Percentiles rank a stretch among this genome's conserved stretches.
These are phyloP conservation scores for Brassica balearica DNA, from an alignment of 441 rosid genomes.

Conservation along the genomic window DNA sequence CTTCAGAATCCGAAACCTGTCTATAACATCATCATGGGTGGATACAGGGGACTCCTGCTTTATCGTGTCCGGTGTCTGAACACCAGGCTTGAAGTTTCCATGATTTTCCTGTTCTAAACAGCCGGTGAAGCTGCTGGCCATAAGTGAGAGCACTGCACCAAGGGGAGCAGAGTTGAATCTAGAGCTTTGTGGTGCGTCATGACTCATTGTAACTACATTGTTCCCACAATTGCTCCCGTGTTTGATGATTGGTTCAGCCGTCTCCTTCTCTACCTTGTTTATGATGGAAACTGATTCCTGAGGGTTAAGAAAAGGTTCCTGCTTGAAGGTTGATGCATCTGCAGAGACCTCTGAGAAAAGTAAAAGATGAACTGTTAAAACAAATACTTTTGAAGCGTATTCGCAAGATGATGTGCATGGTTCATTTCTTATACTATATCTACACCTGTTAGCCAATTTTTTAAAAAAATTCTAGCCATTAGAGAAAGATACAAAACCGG, in stretches of 20 bases:
- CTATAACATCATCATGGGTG: slow-evolving; percentile 54
- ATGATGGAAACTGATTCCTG: slow-evolving; percentile 28
- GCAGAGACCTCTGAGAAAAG: slow-evolving; percentile 46
- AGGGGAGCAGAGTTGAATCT: slow-evolving; percentile 36
- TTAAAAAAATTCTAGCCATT: no score
- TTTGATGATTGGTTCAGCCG: slow-evolving; percentile 26
- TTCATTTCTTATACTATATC: neutral
- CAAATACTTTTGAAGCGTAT: neutral
- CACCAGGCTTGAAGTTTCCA: slow-evolving; percentile 41
- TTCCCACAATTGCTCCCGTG: slow-evolving; percentile 37
- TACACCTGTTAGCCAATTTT: neutral
- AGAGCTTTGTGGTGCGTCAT: slow-evolving; percentile 48
- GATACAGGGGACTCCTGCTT: slow-evolving; percentile 24
- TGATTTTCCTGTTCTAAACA: slow-evolving; percentile 32
- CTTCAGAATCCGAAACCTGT: slow-evolving; percentile 55
- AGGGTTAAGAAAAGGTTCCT: slow-evolving; percentile 39
- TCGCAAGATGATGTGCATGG: neutral
- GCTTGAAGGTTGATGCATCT: slow-evolving; percentile 40
- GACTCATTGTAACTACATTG: slow-evolving; percentile 55
- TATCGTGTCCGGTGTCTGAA: slow-evolving; percentile 2
- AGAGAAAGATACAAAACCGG: neutral
- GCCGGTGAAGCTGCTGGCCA: slow-evolving; percentile 40
- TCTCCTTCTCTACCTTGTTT: slow-evolving; percentile 22
- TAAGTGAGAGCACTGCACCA: slow-evolving; percentile 35
- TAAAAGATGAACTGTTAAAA: slow-evolving; percentile 20